Base-by-base conservation (phyloP, 345 rosid species). In the Camelina hispida region DNA sequence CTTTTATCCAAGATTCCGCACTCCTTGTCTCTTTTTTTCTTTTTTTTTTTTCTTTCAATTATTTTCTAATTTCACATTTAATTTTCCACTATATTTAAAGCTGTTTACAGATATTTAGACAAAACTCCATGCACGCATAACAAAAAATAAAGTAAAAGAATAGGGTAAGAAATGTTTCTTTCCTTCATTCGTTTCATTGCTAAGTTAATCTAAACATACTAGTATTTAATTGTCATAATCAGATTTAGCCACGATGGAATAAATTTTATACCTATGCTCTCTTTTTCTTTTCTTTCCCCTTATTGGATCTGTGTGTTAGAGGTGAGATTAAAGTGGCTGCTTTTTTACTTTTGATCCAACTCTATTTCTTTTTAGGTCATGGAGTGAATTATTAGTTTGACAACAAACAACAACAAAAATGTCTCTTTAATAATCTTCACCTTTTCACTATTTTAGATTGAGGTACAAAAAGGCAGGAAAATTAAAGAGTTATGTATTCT, bases 1-100 rank as follows among this genome's bases (percentile, higher is more conserved):
- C 77, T 86, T 88, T 80, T 71, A 88, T 84, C 81, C 71, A 79
- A 77, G 86, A 79, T 85, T 83, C 89, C 78, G 22, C 81, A 71
- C 69, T 59, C 18, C 0, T 59, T 71, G 63, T 66, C 57, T 64
- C 42, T 71, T 64, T 9, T 62, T 68, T 5, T 13, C 15, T 14
- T 5, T 10, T 11, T 35, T 6, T 69, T 62, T 13, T 42, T 43
- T 40, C 5, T 8, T 3, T 44, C 54, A 3, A 47, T 57, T 57
- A 0, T 56, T 47, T 54, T 67, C 32, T 20, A 6, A 4, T 35
- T 28, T 77, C 13, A 69, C 70, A 77, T 69, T 76, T 69, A 69
- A 35, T 69, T 69, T 68, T 68, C 40, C 56, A 62, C 51, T 76
- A 53, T 61, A 75, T 68, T 68, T 43, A 75, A 50, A 59, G 68